Evolutionary conservation across 73 alveolate genomes (phyloP).

Genomic region (Symbiodinium pilosum): DNA sequence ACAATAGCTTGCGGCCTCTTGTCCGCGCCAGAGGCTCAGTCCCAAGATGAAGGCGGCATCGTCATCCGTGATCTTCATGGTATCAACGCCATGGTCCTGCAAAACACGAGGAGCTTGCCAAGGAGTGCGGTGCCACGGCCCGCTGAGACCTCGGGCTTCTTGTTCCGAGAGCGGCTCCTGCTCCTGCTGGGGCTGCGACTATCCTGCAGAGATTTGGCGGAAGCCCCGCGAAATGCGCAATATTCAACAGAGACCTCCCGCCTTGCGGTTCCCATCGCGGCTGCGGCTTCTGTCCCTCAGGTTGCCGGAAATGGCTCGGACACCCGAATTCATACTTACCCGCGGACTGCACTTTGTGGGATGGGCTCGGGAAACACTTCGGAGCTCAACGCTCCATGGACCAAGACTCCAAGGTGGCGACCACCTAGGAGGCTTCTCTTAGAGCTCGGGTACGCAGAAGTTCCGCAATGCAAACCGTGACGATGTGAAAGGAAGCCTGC

Average conservation of each 20-base stretch:
- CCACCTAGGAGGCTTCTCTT: constrained; percentile 19
- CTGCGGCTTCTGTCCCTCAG: constrained; percentile 85
- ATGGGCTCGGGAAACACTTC: neutral
- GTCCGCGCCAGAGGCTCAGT: neutral
- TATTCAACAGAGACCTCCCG: neutral
- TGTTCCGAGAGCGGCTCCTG: constrained; percentile 41
- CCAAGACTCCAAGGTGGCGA: constrained; percentile 7
- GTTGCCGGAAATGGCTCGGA: neutral
- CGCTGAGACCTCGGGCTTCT: constrained; percentile 22
- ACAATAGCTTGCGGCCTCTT: neutral
- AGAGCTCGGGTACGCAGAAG: constrained; percentile 18
- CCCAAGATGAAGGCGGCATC: constrained; percentile 87
- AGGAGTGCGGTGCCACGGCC: no score
- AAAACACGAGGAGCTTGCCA: no score
- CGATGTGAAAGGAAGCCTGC: neutral
- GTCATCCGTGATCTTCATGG: constrained; percentile 93
- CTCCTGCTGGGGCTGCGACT: constrained; percentile 76
- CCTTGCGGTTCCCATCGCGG: constrained; percentile 61
- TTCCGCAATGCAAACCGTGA: constrained; percentile 11
- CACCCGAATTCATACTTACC: neutral
- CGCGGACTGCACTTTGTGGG: neutral
- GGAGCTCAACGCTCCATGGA: neutral
- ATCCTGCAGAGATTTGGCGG: neutral
- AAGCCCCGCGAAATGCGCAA: no score
- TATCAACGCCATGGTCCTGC: constrained; percentile 83